Evolutionary conservation across 352 stramenopile species (phyloP), one percentile per base, ranked within the genome.

Genomic region (Phytophthora fragariae): DNA sequence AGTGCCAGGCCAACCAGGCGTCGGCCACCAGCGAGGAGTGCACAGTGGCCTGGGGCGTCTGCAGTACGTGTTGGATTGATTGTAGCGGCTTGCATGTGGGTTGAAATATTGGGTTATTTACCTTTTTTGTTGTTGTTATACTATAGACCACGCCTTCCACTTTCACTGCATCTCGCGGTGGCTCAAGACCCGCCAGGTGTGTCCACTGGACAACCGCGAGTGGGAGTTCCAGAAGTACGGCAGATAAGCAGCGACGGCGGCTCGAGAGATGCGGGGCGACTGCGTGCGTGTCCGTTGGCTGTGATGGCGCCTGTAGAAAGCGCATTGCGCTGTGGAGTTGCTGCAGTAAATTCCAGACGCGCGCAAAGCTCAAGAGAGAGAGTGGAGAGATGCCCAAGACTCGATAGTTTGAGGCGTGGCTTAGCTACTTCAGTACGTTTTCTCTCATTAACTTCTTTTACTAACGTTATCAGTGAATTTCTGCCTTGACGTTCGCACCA

Each of bases 101-200:
- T 21, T 31, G 29, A 56, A 15, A 50, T 4, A 11, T 44, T 5
- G n/a, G n/a, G 21, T 15, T 65, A n/a, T 52, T 59, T 19, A 31
- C 55, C 57, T 63, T 68, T 59, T 72, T 35, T 58, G 49, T 49
- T 61, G 11, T 53, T 73, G 10, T 65, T 72, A 29, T 86, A 82
- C 60, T 70, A 94, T 88, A 94, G 96, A 98, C 76, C 98, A 99
- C 77, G 97, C 98, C 11, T 99, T 99, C 86, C 98, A 99, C 87
- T 98, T 99, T 62, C 97, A 99, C 87, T 99, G 98, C 86, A 99
- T 99, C 74, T 98, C 98, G 75, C 93, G 98, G 69, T 99, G 98
- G 98, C 88, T 99, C 58, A 99, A 99, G 88, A 99, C 98, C 19
- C 86, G 98, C 56, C 97, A 98, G 72, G 98, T 99, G 54, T 99